Evolutionary conservation across 352 stramenopile genomes (phyloP).

Genomic region (Globisporangium echinulatum): DNA sequence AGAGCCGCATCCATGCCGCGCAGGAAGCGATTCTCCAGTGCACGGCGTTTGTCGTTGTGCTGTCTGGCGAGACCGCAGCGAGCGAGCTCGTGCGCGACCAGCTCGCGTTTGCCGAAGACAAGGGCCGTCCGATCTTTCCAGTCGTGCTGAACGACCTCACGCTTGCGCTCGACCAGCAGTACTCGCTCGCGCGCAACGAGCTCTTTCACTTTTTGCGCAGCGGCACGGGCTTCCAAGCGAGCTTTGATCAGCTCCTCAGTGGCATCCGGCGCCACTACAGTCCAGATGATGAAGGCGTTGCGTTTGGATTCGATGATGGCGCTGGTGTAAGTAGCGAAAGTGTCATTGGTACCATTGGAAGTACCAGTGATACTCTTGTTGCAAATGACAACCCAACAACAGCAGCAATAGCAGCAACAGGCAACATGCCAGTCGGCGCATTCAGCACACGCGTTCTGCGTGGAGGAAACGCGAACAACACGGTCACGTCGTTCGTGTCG

Average conservation of each 20-base stretch:
- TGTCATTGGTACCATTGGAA: background rate
- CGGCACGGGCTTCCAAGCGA: slow-evolving; percentile 65
- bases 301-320: background rate
- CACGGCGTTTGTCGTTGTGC: slow-evolving; percentile 68
- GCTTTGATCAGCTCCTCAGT: slow-evolving; percentile 38
- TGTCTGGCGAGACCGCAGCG: slow-evolving; percentile 63
- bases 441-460: no score
- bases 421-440: background rate
- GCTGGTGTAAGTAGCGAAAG: background rate
- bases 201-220: slow-evolving; percentile 76
- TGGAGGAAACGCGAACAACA: slow-evolving; percentile 7
- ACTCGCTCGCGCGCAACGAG: slow-evolving; percentile 73
- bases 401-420: background rate
- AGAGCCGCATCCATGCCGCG: slow-evolving; percentile 66
- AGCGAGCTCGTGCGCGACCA: slow-evolving; percentile 79
- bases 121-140: slow-evolving; percentile 73
- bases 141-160: slow-evolving; percentile 74
- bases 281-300: background rate
- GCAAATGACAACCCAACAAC: no score
- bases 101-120: slow-evolving; percentile 79
- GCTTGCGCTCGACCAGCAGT: slow-evolving; percentile 69
- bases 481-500: slow-evolving; percentile 17
- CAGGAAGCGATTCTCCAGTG: slow-evolving; percentile 78
- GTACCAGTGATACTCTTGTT: no score
- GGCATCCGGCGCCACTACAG: slow-evolving; percentile 37